Percentiles rank a stretch among this genome's conserved stretches.
These are phyloP conservation scores for Aspergillus sp. DNA, from an alignment of 2,329 filamentous ascomycete species.

Conservation along the genomic window DNA sequence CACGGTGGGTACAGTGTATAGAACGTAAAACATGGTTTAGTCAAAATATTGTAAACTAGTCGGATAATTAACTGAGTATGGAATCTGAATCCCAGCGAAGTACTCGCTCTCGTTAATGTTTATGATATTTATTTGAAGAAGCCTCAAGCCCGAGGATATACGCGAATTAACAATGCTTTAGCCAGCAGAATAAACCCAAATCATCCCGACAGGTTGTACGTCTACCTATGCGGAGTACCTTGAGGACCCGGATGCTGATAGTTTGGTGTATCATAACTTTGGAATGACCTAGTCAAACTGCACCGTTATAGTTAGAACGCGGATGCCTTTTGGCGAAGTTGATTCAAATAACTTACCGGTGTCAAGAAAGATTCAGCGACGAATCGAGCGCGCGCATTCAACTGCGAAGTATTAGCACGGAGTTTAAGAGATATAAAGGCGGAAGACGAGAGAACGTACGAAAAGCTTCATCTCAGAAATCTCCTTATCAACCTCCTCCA, in stretches of 20 bases:
- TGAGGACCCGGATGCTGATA: constrained; percentile 14
- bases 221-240: constrained; percentile 3
- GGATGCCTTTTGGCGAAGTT: not conserved
- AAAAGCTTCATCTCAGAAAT: constrained; percentile 99
- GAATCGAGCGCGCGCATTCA: constrained; percentile 95
- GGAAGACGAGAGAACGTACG: constrained; percentile 54
- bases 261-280: constrained; percentile 19
- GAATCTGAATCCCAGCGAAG: not conserved
- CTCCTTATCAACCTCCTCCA: constrained; percentile 99
- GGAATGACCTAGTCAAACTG: constrained; percentile 21
- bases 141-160: constrained; percentile 11
- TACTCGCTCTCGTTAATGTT: not conserved
- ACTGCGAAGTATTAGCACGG: constrained; percentile 51
- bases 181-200: constrained; percentile 15
- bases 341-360: constrained; percentile 58
- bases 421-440: not conserved
- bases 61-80: constrained; percentile 12
- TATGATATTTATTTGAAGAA: constrained; percentile 1
- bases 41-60: not conserved
- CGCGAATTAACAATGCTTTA: constrained; percentile 13
- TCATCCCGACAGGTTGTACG: constrained; percentile 26
- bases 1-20: not conserved
- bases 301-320: constrained; percentile 24
- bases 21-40: not conserved
- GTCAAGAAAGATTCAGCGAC: constrained; percentile 98